phyloP scores from a whole-genome alignment of 192 early-diverging fungal species.

The Thamnidium elegans region DNA sequence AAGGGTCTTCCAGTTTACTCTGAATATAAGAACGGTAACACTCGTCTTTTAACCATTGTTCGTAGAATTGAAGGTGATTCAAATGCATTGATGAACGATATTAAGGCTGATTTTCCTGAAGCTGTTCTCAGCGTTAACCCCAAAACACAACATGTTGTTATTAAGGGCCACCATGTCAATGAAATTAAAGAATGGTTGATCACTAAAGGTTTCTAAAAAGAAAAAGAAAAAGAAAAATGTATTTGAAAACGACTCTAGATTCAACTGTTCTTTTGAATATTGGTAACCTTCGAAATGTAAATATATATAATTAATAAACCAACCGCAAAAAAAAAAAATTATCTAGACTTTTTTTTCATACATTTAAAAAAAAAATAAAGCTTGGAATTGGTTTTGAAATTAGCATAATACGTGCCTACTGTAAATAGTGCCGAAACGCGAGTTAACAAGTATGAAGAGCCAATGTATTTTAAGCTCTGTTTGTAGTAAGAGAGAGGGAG shows the following conservation, averaged over 20 bases:
- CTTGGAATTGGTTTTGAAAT: no score
- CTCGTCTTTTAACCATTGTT: constrained; percentile 60
- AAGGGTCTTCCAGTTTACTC: constrained; percentile 68
- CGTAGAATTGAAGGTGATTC: constrained; percentile 71
- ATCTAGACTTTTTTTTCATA: no score
- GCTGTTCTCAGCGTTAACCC: constrained; percentile 34
- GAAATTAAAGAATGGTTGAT: constrained; percentile 57
- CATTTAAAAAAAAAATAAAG: no score
- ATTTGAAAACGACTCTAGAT: background rate
- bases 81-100: constrained; percentile 39
- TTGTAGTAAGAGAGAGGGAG: no score
- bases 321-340: no score
- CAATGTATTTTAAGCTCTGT: no score
- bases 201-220: constrained; percentile 50
- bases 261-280: no score
- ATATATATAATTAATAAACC: no score
- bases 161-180: constrained; percentile 49
- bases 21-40: constrained; percentile 64
- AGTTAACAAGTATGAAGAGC: no score
- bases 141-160: constrained; percentile 49
- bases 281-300: no score
- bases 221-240: background rate
- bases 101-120: constrained; percentile 27
- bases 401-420: no score
- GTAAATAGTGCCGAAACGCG: no score